Evolutionary conservation across 192 early-diverging fungal genomes (phyloP), one percentile per base, ranked within the genome.

Genomic region (Coemansia erecta): DNA sequence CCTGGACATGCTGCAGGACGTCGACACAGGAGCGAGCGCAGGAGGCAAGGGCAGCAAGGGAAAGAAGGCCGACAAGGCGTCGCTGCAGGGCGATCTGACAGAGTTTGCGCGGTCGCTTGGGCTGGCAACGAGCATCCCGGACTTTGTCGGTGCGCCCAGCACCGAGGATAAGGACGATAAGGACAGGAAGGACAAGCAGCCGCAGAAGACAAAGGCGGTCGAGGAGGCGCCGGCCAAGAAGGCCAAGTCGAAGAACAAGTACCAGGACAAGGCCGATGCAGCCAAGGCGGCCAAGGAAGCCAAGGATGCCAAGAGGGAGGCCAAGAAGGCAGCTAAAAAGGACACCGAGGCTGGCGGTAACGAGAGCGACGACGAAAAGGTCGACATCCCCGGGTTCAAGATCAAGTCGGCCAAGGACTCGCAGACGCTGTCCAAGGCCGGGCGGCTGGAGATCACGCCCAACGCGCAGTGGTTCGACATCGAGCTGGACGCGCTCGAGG

Each of bases 1-100:
- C 49, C 58, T 86, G 53, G 79, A 82, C 42, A 67, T 87, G 63
- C 67, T 89, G 9, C 61, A 67, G 13, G 85, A 85, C 21, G 80
- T 83, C 9, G 75, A 79, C 22, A 84, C 83, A 14, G 77, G 57
- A 28, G 70, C 63, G 10, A 55, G 28, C 28, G 7, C 28, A 31
- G 28, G 62, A 3, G 61, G 41, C 3, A 67, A 65, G 41, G n/a
- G 62, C 13, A 44, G 24, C 37, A 74, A 72, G 48, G 14, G 50
- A 1, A 57, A 35, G 22, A 69, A 67, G 26, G 37, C 51, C 17
- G 52, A 64, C 42, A 55, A 61, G 28, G 35, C 62, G 6, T 33
- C 40, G 65, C 22, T 67, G 9, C 41, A 68, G 52, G 61, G 70
- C 59, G 70, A 67, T 39, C 68, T 80, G 14, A 39, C 68, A 0